Base-by-base conservation (phyloP, 257 asterid genomes). In the Ophiorrhiza pumila region DNA sequence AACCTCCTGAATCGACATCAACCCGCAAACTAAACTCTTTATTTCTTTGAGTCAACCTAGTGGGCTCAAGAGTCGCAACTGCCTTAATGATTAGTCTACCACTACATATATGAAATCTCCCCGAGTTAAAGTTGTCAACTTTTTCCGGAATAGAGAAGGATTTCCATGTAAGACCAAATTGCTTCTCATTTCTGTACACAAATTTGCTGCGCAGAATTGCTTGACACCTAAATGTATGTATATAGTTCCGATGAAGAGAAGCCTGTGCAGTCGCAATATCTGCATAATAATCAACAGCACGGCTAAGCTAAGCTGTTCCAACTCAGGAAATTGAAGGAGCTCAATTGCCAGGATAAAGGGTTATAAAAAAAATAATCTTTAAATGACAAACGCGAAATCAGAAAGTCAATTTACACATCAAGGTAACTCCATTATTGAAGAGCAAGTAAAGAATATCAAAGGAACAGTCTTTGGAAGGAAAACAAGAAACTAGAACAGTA, bases 211-310 rank as follows among this genome's bases (percentile, higher is more conserved):
- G 84, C 46, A 79, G 74, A 14, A 69, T 52, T 58, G 74, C 77
- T 34, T 81, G 85, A 53, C 93, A 80, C 80, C 88, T 82, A 84
- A 81, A 77, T 69, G 86, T 76, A 77, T 79, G 75, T 77, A 75
- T 69, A 77, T 75, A 82, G 84, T 82, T 87, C 77, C 76, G n/a
- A n/a, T n/a, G 83, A 73, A 82, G 84, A 86, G 89, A 86, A 79
- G 97, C 84, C 74, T 86, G 96, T 84, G 94, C 73, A 79, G 80
- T 82, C 78, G 96, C 91, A 84, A 87, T 88, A 86, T 92, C 99
- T 95, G 96, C 95, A 86, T 61, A 71, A 69, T 34, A 76, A 70
- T 46, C 57, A 53, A 61, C n/a, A 46, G 46, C 42, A 14, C 42
- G 65, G 29, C 63, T 62, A 43, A 81, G 23, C 25, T 18, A 71